Evolutionary conservation across 1,284 basidiomycete species (phyloP).

Genomic region (Malassezia psittaci): DNA sequence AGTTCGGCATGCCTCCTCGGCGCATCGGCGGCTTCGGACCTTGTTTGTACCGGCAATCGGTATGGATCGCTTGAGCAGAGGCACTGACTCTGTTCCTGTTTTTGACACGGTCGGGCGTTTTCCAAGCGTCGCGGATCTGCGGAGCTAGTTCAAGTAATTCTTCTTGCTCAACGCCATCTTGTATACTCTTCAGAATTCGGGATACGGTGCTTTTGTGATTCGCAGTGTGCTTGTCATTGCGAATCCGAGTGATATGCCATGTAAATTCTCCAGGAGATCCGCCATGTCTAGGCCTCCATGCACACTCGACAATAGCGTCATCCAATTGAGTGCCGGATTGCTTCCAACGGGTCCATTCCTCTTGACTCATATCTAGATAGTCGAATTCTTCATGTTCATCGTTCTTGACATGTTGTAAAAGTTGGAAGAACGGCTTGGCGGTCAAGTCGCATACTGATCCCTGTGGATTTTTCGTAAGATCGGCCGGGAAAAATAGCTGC

Average conservation of each 20-base stretch:
- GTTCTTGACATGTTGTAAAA: constrained; percentile 60
- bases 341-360: constrained; percentile 91
- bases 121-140: constrained; percentile 34
- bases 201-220: constrained; percentile 40
- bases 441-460: constrained; percentile 59
- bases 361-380: constrained; percentile 70
- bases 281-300: constrained; percentile 10
- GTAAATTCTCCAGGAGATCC: constrained; percentile 15
- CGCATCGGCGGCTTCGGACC: constrained; percentile 2
- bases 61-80: background rate
- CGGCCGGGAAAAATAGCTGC: constrained; percentile 76
- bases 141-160: constrained; percentile 26
- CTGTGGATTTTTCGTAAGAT: constrained; percentile 24
- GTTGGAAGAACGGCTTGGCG: constrained; percentile 74
- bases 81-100: constrained; percentile 5
- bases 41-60: background rate
- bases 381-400: constrained; percentile 71
- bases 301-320: constrained; percentile 84
- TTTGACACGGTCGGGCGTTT: constrained; percentile 24
- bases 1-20: constrained; percentile 8
- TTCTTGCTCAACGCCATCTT: constrained; percentile 32
- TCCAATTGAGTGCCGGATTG: constrained; percentile 73
- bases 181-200: constrained; percentile 37
- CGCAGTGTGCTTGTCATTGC: constrained; percentile 42
- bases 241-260: constrained; percentile 42